Percentiles rank a stretch among this genome's conserved stretches.
Conservation (phyloP, 2,329 filamentous ascomycete genomes). For the Byssochlamys sp. region DNA sequence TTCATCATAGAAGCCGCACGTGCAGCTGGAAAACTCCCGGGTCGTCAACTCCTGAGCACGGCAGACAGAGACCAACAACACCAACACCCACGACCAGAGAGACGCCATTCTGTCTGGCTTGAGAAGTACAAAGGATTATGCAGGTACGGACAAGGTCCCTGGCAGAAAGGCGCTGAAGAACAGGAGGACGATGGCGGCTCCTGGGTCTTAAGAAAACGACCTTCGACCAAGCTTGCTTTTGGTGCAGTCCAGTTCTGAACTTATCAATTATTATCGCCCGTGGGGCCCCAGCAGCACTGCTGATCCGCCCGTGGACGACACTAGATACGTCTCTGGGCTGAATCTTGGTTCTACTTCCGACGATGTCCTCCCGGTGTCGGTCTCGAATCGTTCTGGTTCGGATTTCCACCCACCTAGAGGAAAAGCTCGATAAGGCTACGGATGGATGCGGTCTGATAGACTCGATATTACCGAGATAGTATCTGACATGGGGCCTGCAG, state of each 20-base stretch:
- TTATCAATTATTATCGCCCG: background rate
- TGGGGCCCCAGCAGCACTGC: background rate
- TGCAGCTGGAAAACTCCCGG: conserved; percentile 21
- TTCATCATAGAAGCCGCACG: conserved; percentile 39
- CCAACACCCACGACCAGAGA: background rate
- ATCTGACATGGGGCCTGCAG: background rate
- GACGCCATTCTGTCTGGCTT: background rate
- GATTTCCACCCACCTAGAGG: background rate
- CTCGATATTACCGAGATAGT: background rate
- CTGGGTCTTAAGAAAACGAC: background rate
- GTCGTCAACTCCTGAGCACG: background rate
- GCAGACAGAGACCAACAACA: background rate
- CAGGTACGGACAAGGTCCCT: background rate
- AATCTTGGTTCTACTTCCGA: background rate
- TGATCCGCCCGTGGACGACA: background rate
- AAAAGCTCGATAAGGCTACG: background rate
- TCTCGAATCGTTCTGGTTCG: background rate
- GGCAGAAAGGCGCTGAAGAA: background rate
- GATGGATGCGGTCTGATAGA: background rate
- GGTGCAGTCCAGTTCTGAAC: background rate
- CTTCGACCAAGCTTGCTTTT: background rate
- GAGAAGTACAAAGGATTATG: background rate
- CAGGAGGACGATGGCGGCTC: background rate
- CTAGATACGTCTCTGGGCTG: background rate
- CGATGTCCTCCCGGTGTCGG: background rate